These are phyloP conservation scores for Penicillium silybi DNA, from an alignment of 495 filamentous ascomycete species.

Conservation along the genomic window DNA sequence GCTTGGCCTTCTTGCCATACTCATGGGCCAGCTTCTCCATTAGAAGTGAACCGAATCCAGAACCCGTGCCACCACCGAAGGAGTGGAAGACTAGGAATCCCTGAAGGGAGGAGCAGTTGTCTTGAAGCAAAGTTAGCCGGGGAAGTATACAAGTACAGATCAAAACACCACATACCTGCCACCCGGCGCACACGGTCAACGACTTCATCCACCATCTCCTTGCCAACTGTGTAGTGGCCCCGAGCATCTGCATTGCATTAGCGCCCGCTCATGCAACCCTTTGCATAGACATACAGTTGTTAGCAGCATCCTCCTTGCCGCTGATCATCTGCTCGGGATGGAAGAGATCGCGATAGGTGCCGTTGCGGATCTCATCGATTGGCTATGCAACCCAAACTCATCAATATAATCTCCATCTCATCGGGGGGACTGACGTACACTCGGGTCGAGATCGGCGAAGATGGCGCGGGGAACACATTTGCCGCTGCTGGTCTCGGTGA, in stretches of 20 bases:
- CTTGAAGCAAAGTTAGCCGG: slow-evolving; percentile 40
- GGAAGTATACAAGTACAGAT: not conserved
- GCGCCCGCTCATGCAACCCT: not conserved
- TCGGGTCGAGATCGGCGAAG: slow-evolving; percentile 39
- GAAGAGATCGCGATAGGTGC: slow-evolving; percentile 79
- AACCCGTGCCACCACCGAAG: slow-evolving; percentile 89
- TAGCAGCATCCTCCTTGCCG: slow-evolving; percentile 91
- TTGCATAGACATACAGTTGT: slow-evolving; percentile 59
- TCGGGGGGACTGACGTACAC: slow-evolving; percentile 41
- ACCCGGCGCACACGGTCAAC: slow-evolving; percentile 83
- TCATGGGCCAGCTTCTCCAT: slow-evolving; percentile 84
- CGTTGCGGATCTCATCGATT: slow-evolving; percentile 88
- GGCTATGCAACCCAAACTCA: slow-evolving; percentile 39
- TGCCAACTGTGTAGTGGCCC: slow-evolving; percentile 91
- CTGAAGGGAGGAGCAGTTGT: slow-evolving; percentile 88
- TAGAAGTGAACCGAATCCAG: slow-evolving; percentile 82
- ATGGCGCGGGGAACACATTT: slow-evolving; percentile 88
- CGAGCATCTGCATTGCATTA: slow-evolving; percentile 64
- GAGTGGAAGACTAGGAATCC: slow-evolving; percentile 94
- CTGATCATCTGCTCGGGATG: slow-evolving; percentile 85
- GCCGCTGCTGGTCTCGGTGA: slow-evolving; percentile 77
- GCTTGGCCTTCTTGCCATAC: slow-evolving; percentile 93
- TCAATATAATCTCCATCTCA: not conserved
- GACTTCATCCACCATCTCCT: slow-evolving; percentile 81
- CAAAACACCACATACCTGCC: slow-evolving; percentile 51